A percentile compares a stretch with the other conserved stretches of the same genome.
phyloP scores from a whole-genome alignment of 2,329 filamentous ascomycete genomes.

The Aquanectria penicillioides region DNA sequence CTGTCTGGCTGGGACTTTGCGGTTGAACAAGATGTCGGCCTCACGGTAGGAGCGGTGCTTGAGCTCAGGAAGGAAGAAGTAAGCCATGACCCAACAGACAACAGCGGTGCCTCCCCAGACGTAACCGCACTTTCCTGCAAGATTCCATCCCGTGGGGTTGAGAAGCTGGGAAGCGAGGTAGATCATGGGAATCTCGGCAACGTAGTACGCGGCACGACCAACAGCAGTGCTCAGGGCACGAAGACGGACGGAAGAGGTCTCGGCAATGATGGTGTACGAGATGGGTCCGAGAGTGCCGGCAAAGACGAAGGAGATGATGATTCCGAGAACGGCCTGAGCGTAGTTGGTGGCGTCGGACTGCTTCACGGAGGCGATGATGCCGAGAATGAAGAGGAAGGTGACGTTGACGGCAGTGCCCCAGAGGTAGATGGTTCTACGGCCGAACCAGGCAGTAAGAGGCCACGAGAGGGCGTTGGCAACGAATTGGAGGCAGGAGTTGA shows the following conservation, averaged over 20 bases:
- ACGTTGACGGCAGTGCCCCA: constrained; percentile 65
- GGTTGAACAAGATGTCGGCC: constrained; percentile 67
- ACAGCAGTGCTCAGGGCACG: constrained; percentile 70
- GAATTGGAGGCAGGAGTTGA: constrained; percentile 69
- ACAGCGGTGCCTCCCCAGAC: constrained; percentile 67
- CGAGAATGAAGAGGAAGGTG: constrained; percentile 64
- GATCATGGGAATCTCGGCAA: constrained; percentile 72
- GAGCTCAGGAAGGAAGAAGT: constrained; percentile 62
- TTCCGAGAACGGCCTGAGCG: constrained; percentile 69
- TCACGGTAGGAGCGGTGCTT: constrained; percentile 66
- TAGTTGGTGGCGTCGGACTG: constrained; percentile 52
- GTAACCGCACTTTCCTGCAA: constrained; percentile 66
- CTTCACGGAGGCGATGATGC: constrained; percentile 64
- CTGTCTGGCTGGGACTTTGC: constrained; percentile 62
- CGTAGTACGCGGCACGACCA: constrained; percentile 70
- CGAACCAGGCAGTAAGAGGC: constrained; percentile 70
- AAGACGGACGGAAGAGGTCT: constrained; percentile 72
- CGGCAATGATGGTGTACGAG: constrained; percentile 73
- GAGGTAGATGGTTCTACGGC: constrained; percentile 71
- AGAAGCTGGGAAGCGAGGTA: constrained; percentile 69
- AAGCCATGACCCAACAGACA: constrained; percentile 61
- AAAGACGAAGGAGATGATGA: constrained; percentile 73
- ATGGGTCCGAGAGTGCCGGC: constrained; percentile 68
- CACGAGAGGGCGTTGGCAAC: constrained; percentile 72
- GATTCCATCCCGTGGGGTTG: constrained; percentile 58